Conservation (phyloP, 306 rosid species). For the Cyamopsis tetragonoloba region DNA sequence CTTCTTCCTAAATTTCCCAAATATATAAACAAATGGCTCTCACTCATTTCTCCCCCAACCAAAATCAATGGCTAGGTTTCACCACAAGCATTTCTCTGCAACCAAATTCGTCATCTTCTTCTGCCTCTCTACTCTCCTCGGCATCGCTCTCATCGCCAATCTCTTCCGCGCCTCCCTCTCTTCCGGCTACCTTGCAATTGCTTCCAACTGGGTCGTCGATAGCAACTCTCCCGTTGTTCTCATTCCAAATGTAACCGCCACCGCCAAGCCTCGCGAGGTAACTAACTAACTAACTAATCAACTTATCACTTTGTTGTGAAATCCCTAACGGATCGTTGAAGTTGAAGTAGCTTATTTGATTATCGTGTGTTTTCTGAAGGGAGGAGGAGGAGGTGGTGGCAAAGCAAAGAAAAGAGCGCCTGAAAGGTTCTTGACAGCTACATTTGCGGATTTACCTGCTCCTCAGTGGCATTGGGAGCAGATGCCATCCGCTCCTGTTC, state of each 20-base stretch:
- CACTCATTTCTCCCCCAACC: background rate
- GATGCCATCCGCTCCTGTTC: constrained; percentile 80
- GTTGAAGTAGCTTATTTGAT: background rate
- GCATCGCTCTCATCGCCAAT: constrained; percentile 41
- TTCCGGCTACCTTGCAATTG: constrained; percentile 23
- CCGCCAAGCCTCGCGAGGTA: too few species aligned
- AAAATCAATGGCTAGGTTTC: constrained; percentile 35
- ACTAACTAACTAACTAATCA: too few species aligned
- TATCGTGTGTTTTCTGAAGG: constrained; percentile 28
- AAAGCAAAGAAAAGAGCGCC: constrained; percentile 15
- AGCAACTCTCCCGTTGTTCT: constrained; percentile 24
- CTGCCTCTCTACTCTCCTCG: constrained; percentile 39
- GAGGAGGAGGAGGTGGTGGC: constrained; percentile 18
- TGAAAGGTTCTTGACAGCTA: constrained; percentile 45
- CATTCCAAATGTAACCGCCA: constrained; percentile 20
- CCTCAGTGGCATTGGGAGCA: constrained; percentile 76
- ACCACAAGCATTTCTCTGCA: constrained; percentile 32
- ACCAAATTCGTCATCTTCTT: constrained; percentile 35
- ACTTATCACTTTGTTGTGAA: too few species aligned
- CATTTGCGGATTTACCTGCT: constrained; percentile 80
- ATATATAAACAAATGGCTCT: constrained; percentile 23
- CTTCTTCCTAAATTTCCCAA: background rate
- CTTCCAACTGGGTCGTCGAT: constrained; percentile 46
- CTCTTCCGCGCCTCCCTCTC: constrained; percentile 57
- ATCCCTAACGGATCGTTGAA: too few species aligned